Evolutionary conservation across 2,329 filamentous ascomycete genomes (phyloP).

Genomic region (Juglanconis sp.): DNA sequence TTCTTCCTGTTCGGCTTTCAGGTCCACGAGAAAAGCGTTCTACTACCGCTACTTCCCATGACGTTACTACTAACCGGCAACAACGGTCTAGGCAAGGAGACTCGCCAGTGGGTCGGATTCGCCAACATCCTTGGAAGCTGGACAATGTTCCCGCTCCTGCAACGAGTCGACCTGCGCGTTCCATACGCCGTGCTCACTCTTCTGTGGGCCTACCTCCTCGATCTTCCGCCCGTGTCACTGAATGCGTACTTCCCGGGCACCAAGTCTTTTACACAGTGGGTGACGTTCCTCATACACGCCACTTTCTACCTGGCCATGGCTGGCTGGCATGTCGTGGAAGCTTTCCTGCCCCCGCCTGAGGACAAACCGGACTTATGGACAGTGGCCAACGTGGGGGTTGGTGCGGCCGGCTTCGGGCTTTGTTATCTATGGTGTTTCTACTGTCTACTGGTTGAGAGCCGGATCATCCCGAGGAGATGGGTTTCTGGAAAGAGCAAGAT

Average conservation of each 20-base stretch:
- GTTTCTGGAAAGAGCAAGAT: conserved; percentile 29
- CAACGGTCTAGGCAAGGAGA: conserved; percentile 71
- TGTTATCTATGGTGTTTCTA: conserved; percentile 91
- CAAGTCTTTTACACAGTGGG: conserved; percentile 49
- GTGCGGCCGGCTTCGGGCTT: conserved; percentile 77
- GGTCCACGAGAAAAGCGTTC: conserved; percentile 95
- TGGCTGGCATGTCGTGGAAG: conserved; percentile 76
- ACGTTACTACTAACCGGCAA: conserved; percentile 73
- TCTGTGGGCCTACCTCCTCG: conserved; percentile 88
- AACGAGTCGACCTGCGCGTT: conserved; percentile 76
- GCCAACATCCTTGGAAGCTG: conserved; percentile 85
- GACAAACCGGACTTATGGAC: conserved; percentile 93
- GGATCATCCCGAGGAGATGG: conserved; percentile 37
- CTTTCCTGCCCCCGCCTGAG: conserved; percentile 62
- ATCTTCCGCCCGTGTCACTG: conserved; percentile 74
- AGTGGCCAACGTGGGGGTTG: conserved; percentile 83
- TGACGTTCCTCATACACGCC: conserved; percentile 67
- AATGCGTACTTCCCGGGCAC: conserved; percentile 60
- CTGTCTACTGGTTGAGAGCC: conserved; percentile 61
- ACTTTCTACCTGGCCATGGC: conserved; percentile 75
- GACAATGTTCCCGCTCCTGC: conserved; percentile 91
- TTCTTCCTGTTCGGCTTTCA: conserved; percentile 98
- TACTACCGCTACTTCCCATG: conserved; percentile 90
- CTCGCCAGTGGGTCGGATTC: conserved; percentile 90
- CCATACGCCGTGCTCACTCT: conserved; percentile 83